These are phyloP conservation scores for Basidiobolus meristosporus DNA, from an alignment of 371 early-diverging fungal species.

Conservation along the genomic window DNA sequence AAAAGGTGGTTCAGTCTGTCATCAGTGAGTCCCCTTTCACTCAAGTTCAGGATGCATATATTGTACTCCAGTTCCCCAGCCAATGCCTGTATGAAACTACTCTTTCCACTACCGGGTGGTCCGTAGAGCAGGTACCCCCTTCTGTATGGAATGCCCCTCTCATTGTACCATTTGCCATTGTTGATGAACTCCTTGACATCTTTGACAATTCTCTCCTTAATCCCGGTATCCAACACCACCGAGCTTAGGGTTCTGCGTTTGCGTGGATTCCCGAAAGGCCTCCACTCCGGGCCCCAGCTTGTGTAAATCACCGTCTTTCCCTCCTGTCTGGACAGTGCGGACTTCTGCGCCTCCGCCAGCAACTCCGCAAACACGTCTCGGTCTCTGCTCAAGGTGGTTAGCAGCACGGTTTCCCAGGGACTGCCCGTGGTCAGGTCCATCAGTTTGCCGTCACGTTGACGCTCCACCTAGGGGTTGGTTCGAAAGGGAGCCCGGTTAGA, in stretches of 20 bases:
- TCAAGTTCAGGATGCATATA: slow-evolving; percentile 88
- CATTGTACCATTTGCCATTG: slow-evolving; percentile 86
- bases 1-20: slow-evolving; percentile 87
- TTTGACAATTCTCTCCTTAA: slow-evolving; percentile 47
- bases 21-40: slow-evolving; percentile 87
- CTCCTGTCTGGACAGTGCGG: slow-evolving; percentile 70
- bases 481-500: slow-evolving; percentile 1
- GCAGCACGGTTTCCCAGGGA: slow-evolving; percentile 87
- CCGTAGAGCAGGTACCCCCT: slow-evolving; percentile 96
- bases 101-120: slow-evolving; percentile 98
- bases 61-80: slow-evolving; percentile 95
- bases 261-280: slow-evolving; percentile 89
- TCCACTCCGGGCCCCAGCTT: slow-evolving; percentile 90
- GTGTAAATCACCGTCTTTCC: slow-evolving; percentile 92
- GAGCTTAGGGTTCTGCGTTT: slow-evolving; percentile 60
- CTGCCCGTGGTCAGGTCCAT: slow-evolving; percentile 75
- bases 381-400: slow-evolving; percentile 77
- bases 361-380: slow-evolving; percentile 49
- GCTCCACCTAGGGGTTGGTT: slow-evolving; percentile 23
- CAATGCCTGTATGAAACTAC: slow-evolving; percentile 93
- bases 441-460: slow-evolving; percentile 69
- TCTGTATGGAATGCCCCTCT: slow-evolving; percentile 91
- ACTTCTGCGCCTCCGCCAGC: slow-evolving; percentile 61
- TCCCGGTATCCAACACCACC: slow-evolving; percentile 70
- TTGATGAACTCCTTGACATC: slow-evolving; percentile 77